Evolutionary conservation across 305 asterid species (phyloP).

Genomic region (Andrographis paniculata): DNA sequence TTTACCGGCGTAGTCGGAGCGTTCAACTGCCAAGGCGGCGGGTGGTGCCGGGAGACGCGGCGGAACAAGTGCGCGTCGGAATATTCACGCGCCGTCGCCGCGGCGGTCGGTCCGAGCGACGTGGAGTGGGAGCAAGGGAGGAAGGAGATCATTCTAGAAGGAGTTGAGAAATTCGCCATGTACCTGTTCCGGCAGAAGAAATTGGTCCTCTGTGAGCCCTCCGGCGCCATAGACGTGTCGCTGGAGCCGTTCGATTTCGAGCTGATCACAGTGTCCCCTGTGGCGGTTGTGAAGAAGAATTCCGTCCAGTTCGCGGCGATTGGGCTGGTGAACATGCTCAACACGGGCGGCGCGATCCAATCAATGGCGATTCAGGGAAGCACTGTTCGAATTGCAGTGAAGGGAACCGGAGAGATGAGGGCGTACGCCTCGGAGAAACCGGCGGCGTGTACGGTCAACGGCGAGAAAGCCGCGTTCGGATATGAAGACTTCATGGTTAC

Average conservation of each 20-base stretch:
- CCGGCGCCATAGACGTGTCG: constrained; percentile 23
- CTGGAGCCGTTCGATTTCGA: constrained; percentile 57
- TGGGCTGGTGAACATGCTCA: constrained; percentile 55
- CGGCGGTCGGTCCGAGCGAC: constrained; percentile 35
- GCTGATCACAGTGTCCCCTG: constrained; percentile 45
- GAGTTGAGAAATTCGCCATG: constrained; percentile 30
- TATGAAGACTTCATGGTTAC: constrained; percentile 33
- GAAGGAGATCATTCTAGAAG: constrained; percentile 25
- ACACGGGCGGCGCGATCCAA: constrained; percentile 50
- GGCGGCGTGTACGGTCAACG: constrained; percentile 26
- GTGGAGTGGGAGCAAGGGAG: constrained; percentile 54
- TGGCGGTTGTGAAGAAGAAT: constrained; percentile 19
- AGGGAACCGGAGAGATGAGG: constrained; percentile 48
- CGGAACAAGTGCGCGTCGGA: constrained; percentile 51
- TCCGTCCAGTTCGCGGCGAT: constrained; percentile 42
- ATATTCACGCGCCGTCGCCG: constrained; percentile 33
- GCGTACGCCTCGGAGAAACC: constrained; percentile 38
- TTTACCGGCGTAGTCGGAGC: constrained; percentile 56
- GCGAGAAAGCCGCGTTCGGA: constrained; percentile 20
- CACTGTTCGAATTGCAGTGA: constrained; percentile 31
- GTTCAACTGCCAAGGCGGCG: constrained; percentile 74
- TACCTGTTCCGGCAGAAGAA: constrained; percentile 34
- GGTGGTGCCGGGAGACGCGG: constrained; percentile 48
- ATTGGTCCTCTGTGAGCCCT: constrained; percentile 28
- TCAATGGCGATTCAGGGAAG: constrained; percentile 10